These are phyloP conservation scores for Cinchona pubescens DNA, from an alignment of 257 asterid genomes.

Conservation along the genomic window DNA sequence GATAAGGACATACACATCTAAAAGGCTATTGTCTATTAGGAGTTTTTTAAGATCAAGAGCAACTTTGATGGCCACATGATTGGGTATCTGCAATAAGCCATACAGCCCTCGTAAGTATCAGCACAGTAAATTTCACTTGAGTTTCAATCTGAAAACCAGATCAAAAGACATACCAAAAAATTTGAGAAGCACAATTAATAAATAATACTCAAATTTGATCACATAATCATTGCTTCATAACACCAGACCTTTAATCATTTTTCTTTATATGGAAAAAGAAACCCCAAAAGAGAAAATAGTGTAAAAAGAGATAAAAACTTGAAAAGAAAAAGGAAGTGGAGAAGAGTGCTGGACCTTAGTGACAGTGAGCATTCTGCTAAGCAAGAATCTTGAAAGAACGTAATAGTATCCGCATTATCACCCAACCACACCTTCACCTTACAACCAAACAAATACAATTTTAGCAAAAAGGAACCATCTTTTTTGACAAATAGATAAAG, in stretches of 20 bases:
- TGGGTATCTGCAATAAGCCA: slow-evolving; percentile 73
- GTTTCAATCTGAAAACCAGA: background rate
- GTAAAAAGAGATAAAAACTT: background rate
- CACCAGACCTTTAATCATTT: background rate
- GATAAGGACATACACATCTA: slow-evolving; percentile 79
- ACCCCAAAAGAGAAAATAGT: background rate
- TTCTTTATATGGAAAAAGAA: background rate
- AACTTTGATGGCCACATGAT: slow-evolving; percentile 94
- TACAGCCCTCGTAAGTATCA: slow-evolving; percentile 1
- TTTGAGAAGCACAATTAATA: slow-evolving; percentile 6
- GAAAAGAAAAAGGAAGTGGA: background rate
- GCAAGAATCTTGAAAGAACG: slow-evolving; percentile 92
- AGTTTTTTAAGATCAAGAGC: slow-evolving; percentile 96
- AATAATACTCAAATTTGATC: too few species aligned
- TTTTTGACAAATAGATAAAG: background rate
- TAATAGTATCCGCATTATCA: slow-evolving; percentile 96
- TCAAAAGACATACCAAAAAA: background rate
- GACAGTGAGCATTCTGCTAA: slow-evolving; percentile 96
- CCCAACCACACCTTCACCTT: slow-evolving; percentile 99
- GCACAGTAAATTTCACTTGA: background rate
- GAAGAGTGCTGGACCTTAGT: slow-evolving; percentile 55
- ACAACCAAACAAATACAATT: background rate
- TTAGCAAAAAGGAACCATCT: background rate
- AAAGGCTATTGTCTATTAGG: slow-evolving; percentile 91
- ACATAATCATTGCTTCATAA: background rate